Evolutionary conservation across 2,329 filamentous ascomycete species (phyloP), one percentile per base, ranked within the genome.

Genomic region (Fusarium beomiforme): DNA sequence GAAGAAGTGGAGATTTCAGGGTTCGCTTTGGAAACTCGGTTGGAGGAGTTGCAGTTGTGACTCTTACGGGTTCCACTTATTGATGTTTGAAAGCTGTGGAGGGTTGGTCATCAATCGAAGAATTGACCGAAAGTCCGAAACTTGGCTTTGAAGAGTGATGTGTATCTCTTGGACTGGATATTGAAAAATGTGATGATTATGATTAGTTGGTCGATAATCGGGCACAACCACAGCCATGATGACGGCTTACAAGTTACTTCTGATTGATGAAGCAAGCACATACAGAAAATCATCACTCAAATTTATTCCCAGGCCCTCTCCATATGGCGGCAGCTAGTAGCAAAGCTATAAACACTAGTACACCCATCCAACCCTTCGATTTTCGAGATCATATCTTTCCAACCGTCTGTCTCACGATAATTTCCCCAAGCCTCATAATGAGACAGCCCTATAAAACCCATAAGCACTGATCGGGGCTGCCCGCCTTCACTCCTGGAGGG

Each of bases 381-480:
- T 8, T 3, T 6, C 4, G 19, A 19, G 2, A 68, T 6, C 6
- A 17, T 5, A 3, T 59, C 41, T 14, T 37, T 21, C 16, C 63
- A 51, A 4, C 3, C 3, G 23, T 26, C 33, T 3, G 19, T 33
- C 4, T 24, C 3, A 1, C 0, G 19, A 36, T 37, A 2, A 4
- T 19, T 1, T 3, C 17, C 13, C 21, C 19, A 21, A 4, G 37
- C 11, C 7, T 49, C 21, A 23, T 13, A 4, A 14, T 17, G n/a
- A 6, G 49, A 6, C 33, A 41, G 37, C 4, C 66, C 68, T 34
- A 63, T 14, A 21, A 70, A 61, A 3, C 46, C 31, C 47, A 70
- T 53, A 0, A 70, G 42, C 36, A 61, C 31, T 11, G 31, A 21
- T 29, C 68, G 55, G 1, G 10, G 23, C 2, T 31, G 12, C 2